Conservation (phyloP, 305 asterid species). For the Andrographis paniculata region DNA sequence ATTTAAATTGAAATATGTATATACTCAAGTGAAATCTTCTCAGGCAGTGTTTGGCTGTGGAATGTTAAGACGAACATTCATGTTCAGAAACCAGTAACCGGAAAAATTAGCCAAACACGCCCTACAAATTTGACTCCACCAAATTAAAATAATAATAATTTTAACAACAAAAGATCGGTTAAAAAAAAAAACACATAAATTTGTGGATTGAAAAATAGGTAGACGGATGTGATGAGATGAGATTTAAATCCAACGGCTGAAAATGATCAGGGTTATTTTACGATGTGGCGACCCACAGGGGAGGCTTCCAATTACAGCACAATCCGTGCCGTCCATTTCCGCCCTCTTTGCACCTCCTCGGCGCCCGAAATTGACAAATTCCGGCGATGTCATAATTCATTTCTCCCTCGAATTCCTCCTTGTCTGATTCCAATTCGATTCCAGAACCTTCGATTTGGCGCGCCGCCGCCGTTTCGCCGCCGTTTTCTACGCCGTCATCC, state of each 20-base stretch:
- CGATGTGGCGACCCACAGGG: background rate
- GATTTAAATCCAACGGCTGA: background rate
- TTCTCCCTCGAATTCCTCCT: background rate
- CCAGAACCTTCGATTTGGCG: background rate
- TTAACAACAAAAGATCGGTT: too few relatives aligned
- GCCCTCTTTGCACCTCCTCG: background rate
- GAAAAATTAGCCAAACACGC: too few relatives aligned
- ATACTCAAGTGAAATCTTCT: too few relatives aligned
- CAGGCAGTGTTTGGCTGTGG: too few relatives aligned
- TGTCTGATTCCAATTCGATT: background rate
- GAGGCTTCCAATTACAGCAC: background rate
- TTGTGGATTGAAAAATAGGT: too few relatives aligned
- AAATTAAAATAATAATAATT: too few relatives aligned
- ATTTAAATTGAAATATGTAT: too few relatives aligned
- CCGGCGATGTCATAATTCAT: background rate
- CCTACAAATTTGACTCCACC: too few relatives aligned
- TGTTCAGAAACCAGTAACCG: too few relatives aligned
- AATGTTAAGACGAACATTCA: too few relatives aligned
- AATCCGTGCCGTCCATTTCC: background rate
- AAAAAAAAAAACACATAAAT: too few relatives aligned
- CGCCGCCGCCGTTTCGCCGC: constrained; percentile 12
- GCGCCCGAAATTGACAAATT: background rate
- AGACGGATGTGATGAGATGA: too few relatives aligned
- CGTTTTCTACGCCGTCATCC: background rate
- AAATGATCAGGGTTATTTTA: background rate